Evolutionary conservation across 495 filamentous ascomycete genomes (phyloP), one percentile per base, ranked within the genome.

Genomic region (Aspergillus avenaceus): DNA sequence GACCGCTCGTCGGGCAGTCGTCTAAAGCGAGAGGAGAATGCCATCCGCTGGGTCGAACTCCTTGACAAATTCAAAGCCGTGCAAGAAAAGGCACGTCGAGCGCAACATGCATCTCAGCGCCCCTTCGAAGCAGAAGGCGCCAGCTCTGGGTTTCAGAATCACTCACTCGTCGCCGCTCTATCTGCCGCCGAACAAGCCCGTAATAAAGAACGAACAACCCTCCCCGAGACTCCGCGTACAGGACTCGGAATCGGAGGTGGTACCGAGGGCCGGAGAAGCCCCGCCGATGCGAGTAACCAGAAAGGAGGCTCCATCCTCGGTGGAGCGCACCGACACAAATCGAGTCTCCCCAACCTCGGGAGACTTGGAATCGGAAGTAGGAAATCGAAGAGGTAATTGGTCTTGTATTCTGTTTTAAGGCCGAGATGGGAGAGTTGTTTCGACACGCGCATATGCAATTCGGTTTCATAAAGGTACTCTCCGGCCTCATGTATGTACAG

Each of bases 61-160:
- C 81, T 99, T n/a, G 93, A 97, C 49, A 97, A 96, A 61, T 99
- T 97, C 67, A 87, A 86, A 53, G 74, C 73, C 19, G 90, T 92
- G 16, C 93, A 99, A 61, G 95, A 99, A 50, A 81, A 80, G 25
- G 85, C 88, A 21, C 74, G 84, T 24, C 66, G 80, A 44, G 54
- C 75, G 13, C 75, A 81, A 53, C 69, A 75, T 26, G 58, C 61
- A 40, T 53, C 66, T 24, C 67, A 71, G 53, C 55, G 65, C 14
- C 55, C 63, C 13, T 52, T 71, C 52, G 60, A 72, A 40, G 41
- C 56, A 11, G 58, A 63, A 40, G 29, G 41, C 26, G 45, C 56
- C 9, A 54, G 59, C 26, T 40, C 49, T 21, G 42, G 60, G 8
- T 47, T 63, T 18, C 52, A 51, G 16, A 53, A 54, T 26, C 56